A percentile compares a stretch with the other conserved stretches of the same genome.
Conservation (phyloP, 352 stramenopile species). For the Globisporangium solare region DNA sequence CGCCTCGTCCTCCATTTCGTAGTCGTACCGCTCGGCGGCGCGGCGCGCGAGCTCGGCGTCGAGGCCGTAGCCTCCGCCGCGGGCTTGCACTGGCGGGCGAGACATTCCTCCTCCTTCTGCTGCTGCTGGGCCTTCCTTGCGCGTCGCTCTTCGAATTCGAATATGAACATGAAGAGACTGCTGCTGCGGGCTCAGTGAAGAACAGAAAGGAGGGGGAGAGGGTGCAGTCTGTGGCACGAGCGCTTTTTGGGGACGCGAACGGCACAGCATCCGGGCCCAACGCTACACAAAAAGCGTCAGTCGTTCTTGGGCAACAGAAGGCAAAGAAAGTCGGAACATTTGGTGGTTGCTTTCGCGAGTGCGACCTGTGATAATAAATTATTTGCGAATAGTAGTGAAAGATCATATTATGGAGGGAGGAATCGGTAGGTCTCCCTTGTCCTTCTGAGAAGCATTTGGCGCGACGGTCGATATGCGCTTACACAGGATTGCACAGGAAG, state of each 20-base stretch:
- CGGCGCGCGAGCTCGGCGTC: constrained; percentile 86
- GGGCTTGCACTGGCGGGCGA: constrained; percentile 51
- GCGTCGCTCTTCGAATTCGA: constrained; percentile 4
- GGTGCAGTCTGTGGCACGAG: neutral
- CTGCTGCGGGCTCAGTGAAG: neutral
- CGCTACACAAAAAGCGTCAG: neutral
- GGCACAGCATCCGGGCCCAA: neutral
- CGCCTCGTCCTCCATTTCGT: constrained; percentile 81
- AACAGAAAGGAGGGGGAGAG: neutral
- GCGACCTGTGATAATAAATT: no score
- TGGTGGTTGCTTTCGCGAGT: no score
- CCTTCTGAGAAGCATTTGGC: neutral
- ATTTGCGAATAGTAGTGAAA: no score
- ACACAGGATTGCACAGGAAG: neutral
- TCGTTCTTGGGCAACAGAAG: constrained; percentile 8
- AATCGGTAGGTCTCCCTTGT: neutral
- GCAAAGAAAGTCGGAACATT: constrained; percentile 7
- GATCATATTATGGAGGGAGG: neutral
- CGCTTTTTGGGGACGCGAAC: neutral
- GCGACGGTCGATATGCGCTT: neutral
- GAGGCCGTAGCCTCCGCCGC: constrained; percentile 82
- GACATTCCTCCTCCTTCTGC: constrained; percentile 7
- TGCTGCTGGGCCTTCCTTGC: neutral
- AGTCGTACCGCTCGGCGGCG: constrained; percentile 86
- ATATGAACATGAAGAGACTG: neutral